Evolutionary conservation across 2,329 filamentous ascomycete species (phyloP).

Genomic region (Fusarium sp.): DNA sequence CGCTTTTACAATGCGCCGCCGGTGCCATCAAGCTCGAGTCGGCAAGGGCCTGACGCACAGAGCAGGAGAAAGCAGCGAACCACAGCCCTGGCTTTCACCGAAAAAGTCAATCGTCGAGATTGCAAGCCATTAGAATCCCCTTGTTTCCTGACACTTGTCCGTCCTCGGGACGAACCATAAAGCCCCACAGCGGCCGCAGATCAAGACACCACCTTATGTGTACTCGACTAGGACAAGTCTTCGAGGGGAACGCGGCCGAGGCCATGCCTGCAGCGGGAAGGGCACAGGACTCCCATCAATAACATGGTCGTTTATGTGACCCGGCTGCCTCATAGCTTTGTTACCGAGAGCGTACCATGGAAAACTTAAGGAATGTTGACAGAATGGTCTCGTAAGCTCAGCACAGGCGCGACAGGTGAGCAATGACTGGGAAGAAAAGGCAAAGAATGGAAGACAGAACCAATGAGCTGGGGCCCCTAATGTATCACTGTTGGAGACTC

Average conservation of each 20-base stretch:
- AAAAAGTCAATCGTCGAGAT: conserved; percentile 48
- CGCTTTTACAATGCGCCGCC: conserved; percentile 25
- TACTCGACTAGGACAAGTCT: conserved; percentile 40
- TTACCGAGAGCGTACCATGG: conserved; percentile 27
- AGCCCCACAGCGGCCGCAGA: conserved; percentile 58
- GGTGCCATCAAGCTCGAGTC: conserved; percentile 31
- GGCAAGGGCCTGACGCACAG: conserved; percentile 35
- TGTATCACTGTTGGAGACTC: not conserved
- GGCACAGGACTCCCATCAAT: conserved; percentile 45
- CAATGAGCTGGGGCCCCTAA: not conserved
- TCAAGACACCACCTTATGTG: conserved; percentile 51
- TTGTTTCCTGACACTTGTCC: conserved; percentile 55
- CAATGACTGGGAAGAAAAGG: not conserved
- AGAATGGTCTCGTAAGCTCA: conserved; percentile 14
- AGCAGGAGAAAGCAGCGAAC: conserved; percentile 48
- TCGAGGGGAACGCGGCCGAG: conserved; percentile 40
- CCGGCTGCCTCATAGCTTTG: conserved; percentile 31
- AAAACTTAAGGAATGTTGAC: conserved; percentile 36
- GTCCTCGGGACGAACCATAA: conserved; percentile 55
- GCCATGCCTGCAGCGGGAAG: conserved; percentile 50
- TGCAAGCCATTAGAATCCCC: conserved; percentile 49
- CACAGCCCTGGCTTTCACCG: conserved; percentile 54
- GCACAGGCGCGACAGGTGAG: not conserved
- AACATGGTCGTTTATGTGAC: conserved; percentile 45
- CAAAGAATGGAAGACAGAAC: not conserved